These are phyloP conservation scores for Claviceps sp. DNA, from an alignment of 2,329 filamentous ascomycete genomes.

Conservation along the genomic window DNA sequence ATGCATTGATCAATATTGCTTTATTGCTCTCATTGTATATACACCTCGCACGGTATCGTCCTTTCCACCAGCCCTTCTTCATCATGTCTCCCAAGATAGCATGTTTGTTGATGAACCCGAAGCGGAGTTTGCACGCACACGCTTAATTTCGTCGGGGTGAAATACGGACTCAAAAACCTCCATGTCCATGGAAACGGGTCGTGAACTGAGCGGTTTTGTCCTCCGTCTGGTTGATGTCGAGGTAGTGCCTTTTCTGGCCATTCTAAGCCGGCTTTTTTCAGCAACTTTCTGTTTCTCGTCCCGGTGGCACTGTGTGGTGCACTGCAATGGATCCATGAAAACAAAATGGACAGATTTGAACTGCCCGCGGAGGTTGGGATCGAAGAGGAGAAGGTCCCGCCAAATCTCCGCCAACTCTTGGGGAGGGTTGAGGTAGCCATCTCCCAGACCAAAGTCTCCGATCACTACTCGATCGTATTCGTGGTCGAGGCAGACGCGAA, in stretches of 20 bases:
- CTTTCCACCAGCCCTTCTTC: background rate
- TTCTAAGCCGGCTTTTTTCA: no score
- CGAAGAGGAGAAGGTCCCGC: constrained; percentile 50
- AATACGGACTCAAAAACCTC: constrained; percentile 43
- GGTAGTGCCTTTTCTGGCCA: no score
- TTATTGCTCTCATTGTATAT: no score
- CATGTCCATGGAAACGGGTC: constrained; percentile 27
- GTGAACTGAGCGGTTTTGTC: constrained; percentile 18
- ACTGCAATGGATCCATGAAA: constrained; percentile 44
- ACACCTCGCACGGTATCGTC: background rate
- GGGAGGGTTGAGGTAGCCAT: constrained; percentile 49
- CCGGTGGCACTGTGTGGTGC: constrained; percentile 26
- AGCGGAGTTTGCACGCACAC: constrained; percentile 37
- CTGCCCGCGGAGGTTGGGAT: constrained; percentile 47
- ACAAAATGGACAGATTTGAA: constrained; percentile 50
- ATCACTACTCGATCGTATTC: constrained; percentile 42
- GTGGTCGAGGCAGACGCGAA: no score
- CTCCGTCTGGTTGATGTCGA: constrained; percentile 6
- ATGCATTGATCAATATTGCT: no score
- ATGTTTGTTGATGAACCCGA: constrained; percentile 41
- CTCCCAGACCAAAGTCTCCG: constrained; percentile 52
- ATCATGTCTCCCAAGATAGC: constrained; percentile 16
- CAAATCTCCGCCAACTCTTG: constrained; percentile 52
- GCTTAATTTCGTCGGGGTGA: constrained; percentile 32
- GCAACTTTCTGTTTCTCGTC: constrained; percentile 16